phyloP scores from a whole-genome alignment of 2,329 filamentous ascomycete genomes.

The Neodidymelliopsis sp. region DNA sequence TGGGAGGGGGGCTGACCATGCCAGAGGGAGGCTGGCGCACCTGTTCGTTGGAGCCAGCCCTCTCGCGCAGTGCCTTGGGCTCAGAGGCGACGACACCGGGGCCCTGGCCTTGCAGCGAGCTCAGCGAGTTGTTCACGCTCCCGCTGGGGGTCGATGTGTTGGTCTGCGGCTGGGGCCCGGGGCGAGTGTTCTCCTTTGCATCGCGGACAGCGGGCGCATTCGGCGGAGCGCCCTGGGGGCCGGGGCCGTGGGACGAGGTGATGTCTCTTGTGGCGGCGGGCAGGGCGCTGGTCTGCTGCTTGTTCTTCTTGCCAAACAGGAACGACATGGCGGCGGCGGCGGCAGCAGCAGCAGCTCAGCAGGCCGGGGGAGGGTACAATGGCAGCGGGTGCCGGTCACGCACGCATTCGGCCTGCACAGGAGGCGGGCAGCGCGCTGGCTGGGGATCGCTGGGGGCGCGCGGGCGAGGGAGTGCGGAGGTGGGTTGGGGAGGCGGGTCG shows the following conservation, averaged over 20 bases:
- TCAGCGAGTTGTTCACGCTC: constrained; percentile 71
- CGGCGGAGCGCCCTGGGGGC: constrained; percentile 53
- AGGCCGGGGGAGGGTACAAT: constrained; percentile 28
- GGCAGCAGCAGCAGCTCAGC: too few species aligned
- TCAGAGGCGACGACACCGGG: constrained; percentile 67
- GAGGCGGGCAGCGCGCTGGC: constrained; percentile 16
- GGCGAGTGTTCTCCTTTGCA: constrained; percentile 47
- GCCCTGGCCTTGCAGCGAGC: constrained; percentile 67
- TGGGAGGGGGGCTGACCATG: not conserved
- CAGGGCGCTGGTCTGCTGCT: constrained; percentile 52
- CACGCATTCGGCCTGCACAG: constrained; percentile 41
- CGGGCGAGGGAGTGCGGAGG: constrained; percentile 19
- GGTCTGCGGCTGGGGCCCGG: constrained; percentile 32
- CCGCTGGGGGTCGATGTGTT: constrained; percentile 77
- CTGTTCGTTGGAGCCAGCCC: constrained; percentile 63
- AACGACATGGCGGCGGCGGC: constrained; percentile 59
- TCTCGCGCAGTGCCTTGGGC: constrained; percentile 66
- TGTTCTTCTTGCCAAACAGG: constrained; percentile 59
- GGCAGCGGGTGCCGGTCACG: constrained; percentile 33
- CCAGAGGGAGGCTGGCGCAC: constrained; percentile 45
- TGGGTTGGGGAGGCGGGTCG: constrained; percentile 17
- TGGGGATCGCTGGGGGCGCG: constrained; percentile 2
- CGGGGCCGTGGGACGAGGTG: constrained; percentile 61
- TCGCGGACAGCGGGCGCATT: constrained; percentile 42
- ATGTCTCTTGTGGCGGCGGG: constrained; percentile 65